Evolutionary conservation across 192 early-diverging fungal species (phyloP).

Genomic region (Coemansia furcata): DNA sequence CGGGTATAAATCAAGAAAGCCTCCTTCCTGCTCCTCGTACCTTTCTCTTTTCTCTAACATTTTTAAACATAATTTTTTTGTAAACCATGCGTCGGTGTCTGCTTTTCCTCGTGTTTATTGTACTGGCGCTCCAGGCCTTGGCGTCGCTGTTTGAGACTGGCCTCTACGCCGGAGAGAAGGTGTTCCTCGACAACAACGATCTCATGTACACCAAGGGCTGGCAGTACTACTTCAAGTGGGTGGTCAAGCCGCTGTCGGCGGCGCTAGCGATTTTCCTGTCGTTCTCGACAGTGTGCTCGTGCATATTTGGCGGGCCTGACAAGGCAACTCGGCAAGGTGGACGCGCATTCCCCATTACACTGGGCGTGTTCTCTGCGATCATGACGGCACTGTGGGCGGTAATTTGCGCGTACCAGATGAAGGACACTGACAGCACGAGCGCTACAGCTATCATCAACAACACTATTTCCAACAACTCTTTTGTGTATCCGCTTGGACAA

Average conservation of each 20-base stretch:
- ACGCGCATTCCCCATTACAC: constrained; percentile 20
- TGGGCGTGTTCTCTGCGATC: constrained; percentile 37
- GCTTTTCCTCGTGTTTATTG: constrained; percentile 24
- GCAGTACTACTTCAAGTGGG: constrained; percentile 55
- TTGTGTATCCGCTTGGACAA: constrained; percentile 47
- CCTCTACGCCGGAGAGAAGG: constrained; percentile 46
- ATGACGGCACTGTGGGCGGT: constrained; percentile 49
- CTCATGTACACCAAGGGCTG: constrained; percentile 46
- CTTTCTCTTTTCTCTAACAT: neutral
- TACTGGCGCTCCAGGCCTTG: constrained; percentile 33
- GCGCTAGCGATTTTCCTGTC: constrained; percentile 31
- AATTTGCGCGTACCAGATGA: constrained; percentile 43
- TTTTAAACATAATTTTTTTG: neutral
- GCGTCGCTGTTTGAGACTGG: constrained; percentile 44
- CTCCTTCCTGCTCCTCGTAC: neutral
- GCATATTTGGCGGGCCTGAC: constrained; percentile 40
- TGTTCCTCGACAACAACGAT: constrained; percentile 43
- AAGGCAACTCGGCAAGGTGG: constrained; percentile 10
- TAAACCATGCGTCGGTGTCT: constrained; percentile 33
- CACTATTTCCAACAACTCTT: constrained; percentile 4
- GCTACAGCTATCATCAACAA: constrained; percentile 16
- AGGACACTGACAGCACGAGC: constrained; percentile 25
- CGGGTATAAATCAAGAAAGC: neutral
- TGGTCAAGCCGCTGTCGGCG: constrained; percentile 46
- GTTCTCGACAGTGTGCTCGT: constrained; percentile 40